These are phyloP conservation scores for Coleophoma crateriformis DNA, from an alignment of 2,329 filamentous ascomycete genomes.

Conservation along the genomic window DNA sequence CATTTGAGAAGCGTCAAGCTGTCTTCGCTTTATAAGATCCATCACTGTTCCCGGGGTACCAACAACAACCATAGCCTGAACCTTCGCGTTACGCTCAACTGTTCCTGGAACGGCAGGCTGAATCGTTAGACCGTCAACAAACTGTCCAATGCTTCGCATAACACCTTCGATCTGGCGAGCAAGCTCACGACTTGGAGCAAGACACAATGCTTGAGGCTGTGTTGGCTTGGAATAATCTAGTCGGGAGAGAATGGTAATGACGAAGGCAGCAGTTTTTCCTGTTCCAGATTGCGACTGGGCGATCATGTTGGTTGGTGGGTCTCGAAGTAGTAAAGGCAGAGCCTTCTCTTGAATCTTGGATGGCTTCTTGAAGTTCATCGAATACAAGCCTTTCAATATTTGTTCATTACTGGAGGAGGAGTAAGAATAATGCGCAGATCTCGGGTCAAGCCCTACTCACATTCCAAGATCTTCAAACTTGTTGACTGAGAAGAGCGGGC, in stretches of 20 bases:
- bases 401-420: slow-evolving; percentile 39
- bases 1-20: slow-evolving; percentile 67
- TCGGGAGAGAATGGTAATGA: slow-evolving; percentile 84
- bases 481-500: slow-evolving; percentile 80
- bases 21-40: slow-evolving; percentile 74
- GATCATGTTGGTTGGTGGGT: slow-evolving; percentile 92
- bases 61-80: slow-evolving; percentile 76
- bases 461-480: slow-evolving; percentile 82
- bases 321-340: slow-evolving; percentile 76
- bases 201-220: slow-evolving; percentile 77
- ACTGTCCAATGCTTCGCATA: slow-evolving; percentile 76
- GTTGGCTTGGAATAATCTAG: slow-evolving; percentile 66
- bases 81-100: slow-evolving; percentile 59
- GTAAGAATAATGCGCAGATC: slow-evolving; percentile 5
- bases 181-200: slow-evolving; percentile 90
- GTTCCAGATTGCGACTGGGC: slow-evolving; percentile 99
- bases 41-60: slow-evolving; percentile 91
- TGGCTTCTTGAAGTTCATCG: slow-evolving; percentile 86
- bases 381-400: slow-evolving; percentile 71
- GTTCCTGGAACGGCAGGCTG: slow-evolving; percentile 80
- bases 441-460: slow-evolving; percentile 42
- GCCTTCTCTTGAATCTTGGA: slow-evolving; percentile 98
- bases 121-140: slow-evolving; percentile 69
- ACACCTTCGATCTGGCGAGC: slow-evolving; percentile 92
- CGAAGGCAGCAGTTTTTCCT: slow-evolving; percentile 95